A percentile compares a stretch with the other conserved stretches of the same genome.
Evolutionary conservation across 129 eudicot species (phyloP).

Genomic region (Helichrysum umbraculigerum): DNA sequence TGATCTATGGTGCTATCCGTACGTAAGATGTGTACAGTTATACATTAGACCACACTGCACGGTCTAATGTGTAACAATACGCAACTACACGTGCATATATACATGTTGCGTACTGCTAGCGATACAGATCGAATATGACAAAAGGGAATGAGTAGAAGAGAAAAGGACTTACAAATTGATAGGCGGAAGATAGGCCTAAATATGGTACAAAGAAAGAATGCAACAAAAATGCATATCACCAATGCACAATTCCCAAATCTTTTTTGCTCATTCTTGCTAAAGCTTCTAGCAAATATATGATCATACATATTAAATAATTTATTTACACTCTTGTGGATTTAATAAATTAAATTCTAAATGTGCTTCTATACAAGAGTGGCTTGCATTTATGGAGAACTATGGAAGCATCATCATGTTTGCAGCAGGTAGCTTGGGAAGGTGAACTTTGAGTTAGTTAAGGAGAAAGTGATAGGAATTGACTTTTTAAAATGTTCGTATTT

Average conservation of each 20-base stretch:
- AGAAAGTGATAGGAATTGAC: neutral
- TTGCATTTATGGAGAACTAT: neutral
- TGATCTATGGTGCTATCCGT: too few species aligned
- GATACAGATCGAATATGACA: neutral
- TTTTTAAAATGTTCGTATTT: neutral
- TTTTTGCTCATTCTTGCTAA: slow-evolving; percentile 45
- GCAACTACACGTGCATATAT: too few species aligned
- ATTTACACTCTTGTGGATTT: neutral
- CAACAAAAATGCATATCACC: slow-evolving; percentile 39
- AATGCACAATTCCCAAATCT: slow-evolving; percentile 43
- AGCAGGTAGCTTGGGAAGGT: slow-evolving; percentile 10
- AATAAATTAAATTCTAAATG: neutral
- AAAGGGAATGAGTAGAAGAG: neutral
- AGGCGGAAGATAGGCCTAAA: slow-evolving; percentile 41
- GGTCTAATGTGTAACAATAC: neutral
- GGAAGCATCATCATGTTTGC: neutral
- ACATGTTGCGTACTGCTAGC: too few species aligned
- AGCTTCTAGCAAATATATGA: slow-evolving; percentile 54
- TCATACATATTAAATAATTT: slow-evolving; percentile 42
- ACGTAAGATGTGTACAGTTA: too few species aligned
- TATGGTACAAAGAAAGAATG: slow-evolving; percentile 38
- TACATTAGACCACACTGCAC: neutral
- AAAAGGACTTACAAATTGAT: slow-evolving; percentile 38
- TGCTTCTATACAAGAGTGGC: slow-evolving; percentile 11
- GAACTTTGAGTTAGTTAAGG: slow-evolving; percentile 9